phyloP scores from a whole-genome alignment of 2,329 filamentous ascomycete species.

The Colletotrichum sansevieriae region DNA sequence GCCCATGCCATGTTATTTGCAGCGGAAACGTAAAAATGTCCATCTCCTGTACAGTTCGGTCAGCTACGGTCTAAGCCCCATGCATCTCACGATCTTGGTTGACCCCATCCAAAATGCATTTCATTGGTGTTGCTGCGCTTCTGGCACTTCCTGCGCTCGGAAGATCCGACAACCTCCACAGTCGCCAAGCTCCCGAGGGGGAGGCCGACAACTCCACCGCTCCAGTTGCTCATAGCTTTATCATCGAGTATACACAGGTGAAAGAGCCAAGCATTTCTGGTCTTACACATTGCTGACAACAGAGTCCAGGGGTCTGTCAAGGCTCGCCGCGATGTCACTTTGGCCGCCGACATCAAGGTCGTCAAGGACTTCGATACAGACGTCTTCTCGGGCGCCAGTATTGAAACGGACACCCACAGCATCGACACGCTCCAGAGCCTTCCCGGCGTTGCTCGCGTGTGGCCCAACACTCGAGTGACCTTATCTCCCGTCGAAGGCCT shows the following conservation, averaged over 20 bases:
- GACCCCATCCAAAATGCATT: conserved; percentile 19
- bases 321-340: conserved; percentile 33
- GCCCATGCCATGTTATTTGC: rapidly evolving
- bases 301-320: conserved; percentile 15
- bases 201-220: conserved; percentile 27
- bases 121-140: conserved; percentile 12
- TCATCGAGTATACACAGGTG: conserved; percentile 40
- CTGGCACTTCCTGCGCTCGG: conserved; percentile 31
- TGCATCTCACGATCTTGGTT: neutral
- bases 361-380: conserved; percentile 43
- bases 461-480: conserved; percentile 44
- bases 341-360: conserved; percentile 30
- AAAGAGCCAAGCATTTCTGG: neutral
- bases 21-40: neutral
- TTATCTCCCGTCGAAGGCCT: conserved; percentile 22
- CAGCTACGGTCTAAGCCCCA: neutral
- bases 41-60: neutral
- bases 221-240: conserved; percentile 39
- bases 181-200: conserved; percentile 23
- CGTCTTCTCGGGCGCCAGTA: conserved; percentile 51
- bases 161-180: neutral
- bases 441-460: conserved; percentile 53
- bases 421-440: conserved; percentile 50
- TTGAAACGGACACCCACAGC: conserved; percentile 51
- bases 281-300: neutral